Evolutionary conservation across 1,139 yeast species (phyloP).

Genomic region (Yamadazyma dendronema): DNA sequence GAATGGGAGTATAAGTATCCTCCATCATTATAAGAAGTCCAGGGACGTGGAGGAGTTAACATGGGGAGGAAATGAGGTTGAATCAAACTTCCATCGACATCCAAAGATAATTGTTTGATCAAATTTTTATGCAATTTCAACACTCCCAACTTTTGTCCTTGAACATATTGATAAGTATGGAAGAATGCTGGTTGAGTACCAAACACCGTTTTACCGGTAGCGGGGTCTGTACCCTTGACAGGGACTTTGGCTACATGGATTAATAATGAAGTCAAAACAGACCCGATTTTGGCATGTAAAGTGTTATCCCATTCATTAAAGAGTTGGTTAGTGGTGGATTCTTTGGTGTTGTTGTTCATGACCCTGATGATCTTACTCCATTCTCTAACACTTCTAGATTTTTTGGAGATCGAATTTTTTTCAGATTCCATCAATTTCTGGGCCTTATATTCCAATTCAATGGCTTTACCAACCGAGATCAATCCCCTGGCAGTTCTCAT

Average conservation of each 20-base stretch:
- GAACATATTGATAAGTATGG: conserved; percentile 79
- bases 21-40: conserved; percentile 81
- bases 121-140: conserved; percentile 72
- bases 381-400: conserved; percentile 33
- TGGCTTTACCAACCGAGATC: conserved; percentile 75
- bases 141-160: conserved; percentile 81
- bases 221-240: conserved; percentile 77
- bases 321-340: conserved; percentile 9
- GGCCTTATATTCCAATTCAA: conserved; percentile 80
- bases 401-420: conserved; percentile 42
- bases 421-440: conserved; percentile 61
- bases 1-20: conserved; percentile 72
- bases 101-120: conserved; percentile 65
- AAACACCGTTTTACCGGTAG: conserved; percentile 59
- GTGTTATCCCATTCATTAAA: conserved; percentile 45
- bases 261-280: conserved; percentile 69
- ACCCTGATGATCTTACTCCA: conserved; percentile 44
- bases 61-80: conserved; percentile 93
- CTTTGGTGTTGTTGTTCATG: conserved; percentile 17
- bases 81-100: conserved; percentile 61
- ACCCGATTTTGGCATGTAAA: conserved; percentile 78
- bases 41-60: conserved; percentile 85
- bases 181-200: conserved; percentile 90
- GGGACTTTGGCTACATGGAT: conserved; percentile 80
- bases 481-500: conserved; percentile 85